Base-by-base conservation (phyloP, 2,329 filamentous ascomycete genomes). In the Pseudocercospora musae region DNA sequence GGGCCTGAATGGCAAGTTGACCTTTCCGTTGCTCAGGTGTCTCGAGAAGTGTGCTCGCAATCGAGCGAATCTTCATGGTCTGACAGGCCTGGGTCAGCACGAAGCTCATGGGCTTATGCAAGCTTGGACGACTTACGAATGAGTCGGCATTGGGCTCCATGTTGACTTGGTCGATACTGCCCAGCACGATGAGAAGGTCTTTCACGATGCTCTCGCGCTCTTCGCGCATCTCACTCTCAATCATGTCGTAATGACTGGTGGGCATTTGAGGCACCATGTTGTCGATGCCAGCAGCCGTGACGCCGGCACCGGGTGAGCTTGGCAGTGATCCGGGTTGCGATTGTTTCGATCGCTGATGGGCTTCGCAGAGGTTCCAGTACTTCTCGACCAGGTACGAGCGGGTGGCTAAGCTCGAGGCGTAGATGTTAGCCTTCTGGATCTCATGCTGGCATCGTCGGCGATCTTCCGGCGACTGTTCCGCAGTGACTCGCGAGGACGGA, bases 381-480 rank as follows among this genome's bases (percentile, higher is more conserved):
- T 92, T 89, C 74, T 96, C 91, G 0, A 96, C 91, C 60, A 94
- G 87, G 73, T 92, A 93, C 0, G 90, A 94, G 23, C 92, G 84
- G 0, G 91, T 96, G 2, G 88, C 87, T 9, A 96, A 80, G 70
- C 92, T 89, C 5, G 89, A 94, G 1, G 88, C 87, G 72, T 94
- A 92, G 42, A 96, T 90, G 74, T 96, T 96, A 6, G 91, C 90
- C 74, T 96, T 96, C 74, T 96, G 92, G 29, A 96, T 95, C 76
- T 96, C 92, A 68, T 88, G 92, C 72, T 95, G 91, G 4, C 92
- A 78, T 29, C 72, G 70, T 40, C 78, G 75, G 5, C 79, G 76
- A 42, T 78, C 72, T 62, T 79, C 78, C 1, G 73, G 70, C 11
- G 70, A 65, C 42, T 76, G 73, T 25, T 73, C 70, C n/a, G 60